Percentiles rank a stretch among this genome's conserved stretches.
These are phyloP conservation scores for Corymbia maculata DNA, from an alignment of 345 rosid species.

Conservation along the genomic window DNA sequence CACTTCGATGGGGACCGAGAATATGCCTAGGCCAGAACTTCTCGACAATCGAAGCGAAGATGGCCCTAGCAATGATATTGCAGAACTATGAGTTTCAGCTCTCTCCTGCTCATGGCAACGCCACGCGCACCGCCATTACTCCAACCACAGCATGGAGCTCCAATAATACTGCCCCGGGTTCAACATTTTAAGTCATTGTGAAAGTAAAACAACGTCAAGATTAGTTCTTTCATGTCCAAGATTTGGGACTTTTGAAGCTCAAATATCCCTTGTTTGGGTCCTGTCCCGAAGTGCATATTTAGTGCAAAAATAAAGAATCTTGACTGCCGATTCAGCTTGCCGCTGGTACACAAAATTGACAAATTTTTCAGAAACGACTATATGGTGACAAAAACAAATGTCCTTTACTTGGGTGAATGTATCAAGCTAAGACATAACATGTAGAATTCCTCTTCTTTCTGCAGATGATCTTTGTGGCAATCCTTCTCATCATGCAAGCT, in stretches of 20 bases:
- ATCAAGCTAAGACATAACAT: background rate
- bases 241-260: background rate
- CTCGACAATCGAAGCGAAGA: conserved; percentile 32
- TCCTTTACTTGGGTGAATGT: background rate
- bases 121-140: conserved; percentile 23
- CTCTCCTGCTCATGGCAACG: conserved; percentile 34
- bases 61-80: conserved; percentile 38
- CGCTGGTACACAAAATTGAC: background rate
- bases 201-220: background rate
- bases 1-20: conserved; percentile 27
- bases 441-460: background rate
- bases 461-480: background rate
- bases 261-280: background rate
- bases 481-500: background rate
- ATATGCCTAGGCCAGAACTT: conserved; percentile 28
- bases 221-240: background rate
- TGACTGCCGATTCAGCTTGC: background rate
- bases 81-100: conserved; percentile 28
- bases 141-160: conserved; percentile 48
- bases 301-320: background rate
- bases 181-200: background rate
- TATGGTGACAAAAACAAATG: background rate
- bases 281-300: background rate
- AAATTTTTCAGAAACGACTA: background rate
- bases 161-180: conserved; percentile 14